These are phyloP conservation scores for Lactuca saligna DNA, from an alignment of 129 eudicot species.

Conservation along the genomic window DNA sequence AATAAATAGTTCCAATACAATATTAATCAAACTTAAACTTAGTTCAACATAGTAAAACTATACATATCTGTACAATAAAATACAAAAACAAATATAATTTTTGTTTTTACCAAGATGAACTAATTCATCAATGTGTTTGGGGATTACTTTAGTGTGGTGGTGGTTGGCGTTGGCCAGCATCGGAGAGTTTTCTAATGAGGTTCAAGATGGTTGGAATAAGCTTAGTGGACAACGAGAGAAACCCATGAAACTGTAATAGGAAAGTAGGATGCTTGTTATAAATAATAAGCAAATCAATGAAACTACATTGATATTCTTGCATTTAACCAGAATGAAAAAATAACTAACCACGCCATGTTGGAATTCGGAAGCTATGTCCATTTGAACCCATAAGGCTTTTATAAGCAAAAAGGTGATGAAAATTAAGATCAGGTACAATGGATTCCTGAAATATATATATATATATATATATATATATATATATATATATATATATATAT, in stretches of 20 bases:
- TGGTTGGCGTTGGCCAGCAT: slow-evolving; percentile 30
- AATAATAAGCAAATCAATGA: not conserved
- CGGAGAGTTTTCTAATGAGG: slow-evolving; percentile 27
- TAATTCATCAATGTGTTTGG: not conserved
- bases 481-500: no score
- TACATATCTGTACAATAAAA: slow-evolving; percentile 24
- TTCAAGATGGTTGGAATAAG: slow-evolving; percentile 31
- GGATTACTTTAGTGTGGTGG: slow-evolving; percentile 8
- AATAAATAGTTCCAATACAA: not conserved
- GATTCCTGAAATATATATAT: slow-evolving; percentile 65
- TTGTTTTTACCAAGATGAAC: slow-evolving; percentile 10
- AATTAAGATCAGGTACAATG: slow-evolving; percentile 55
- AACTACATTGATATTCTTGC: no score
- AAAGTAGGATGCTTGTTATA: not conserved
- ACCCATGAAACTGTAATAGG: slow-evolving; percentile 21
- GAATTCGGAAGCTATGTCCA: slow-evolving; percentile 55
- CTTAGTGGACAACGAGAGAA: slow-evolving; percentile 26
- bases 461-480: no score
- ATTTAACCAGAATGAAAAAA: not conserved
- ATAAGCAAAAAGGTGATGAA: slow-evolving; percentile 58
- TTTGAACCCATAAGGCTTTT: slow-evolving; percentile 79
- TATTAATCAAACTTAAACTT: slow-evolving; percentile 4
- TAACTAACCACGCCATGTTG: slow-evolving; percentile 61
- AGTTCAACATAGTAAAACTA: slow-evolving; percentile 15
- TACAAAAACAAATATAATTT: slow-evolving; percentile 17